Conservation (phyloP, 129 eudicot genomes). For the Arctium lappa region DNA sequence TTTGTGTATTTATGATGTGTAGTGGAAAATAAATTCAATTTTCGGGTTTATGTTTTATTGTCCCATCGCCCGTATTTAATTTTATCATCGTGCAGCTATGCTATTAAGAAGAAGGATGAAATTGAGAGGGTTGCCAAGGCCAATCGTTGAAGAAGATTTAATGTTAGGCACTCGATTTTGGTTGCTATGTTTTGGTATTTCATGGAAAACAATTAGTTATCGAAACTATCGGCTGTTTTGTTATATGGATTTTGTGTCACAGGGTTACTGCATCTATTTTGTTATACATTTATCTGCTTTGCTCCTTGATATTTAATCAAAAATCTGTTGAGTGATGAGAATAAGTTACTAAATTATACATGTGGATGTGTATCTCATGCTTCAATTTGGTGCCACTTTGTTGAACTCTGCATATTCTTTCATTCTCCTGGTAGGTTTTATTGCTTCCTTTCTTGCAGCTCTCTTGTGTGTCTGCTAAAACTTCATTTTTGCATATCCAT, state of each 20-base stretch:
- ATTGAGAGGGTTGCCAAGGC: slow-evolving; percentile 87
- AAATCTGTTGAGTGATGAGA: background rate
- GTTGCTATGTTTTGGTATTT: slow-evolving; percentile 6
- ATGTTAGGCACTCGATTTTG: slow-evolving; percentile 27
- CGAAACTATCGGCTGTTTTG: too few relatives aligned
- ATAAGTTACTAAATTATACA: too few relatives aligned
- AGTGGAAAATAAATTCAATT: too few relatives aligned
- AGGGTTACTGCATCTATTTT: background rate
- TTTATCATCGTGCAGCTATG: slow-evolving; percentile 46
- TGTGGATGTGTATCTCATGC: background rate
- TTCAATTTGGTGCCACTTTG: background rate
- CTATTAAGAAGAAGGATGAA: slow-evolving; percentile 81
- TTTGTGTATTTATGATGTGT: too few relatives aligned
- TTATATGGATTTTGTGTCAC: background rate
- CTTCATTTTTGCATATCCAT: background rate
- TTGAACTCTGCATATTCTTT: background rate
- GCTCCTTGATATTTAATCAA: background rate
- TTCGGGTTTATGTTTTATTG: background rate
- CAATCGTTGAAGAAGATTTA: slow-evolving; percentile 48
- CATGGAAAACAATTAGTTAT: background rate
- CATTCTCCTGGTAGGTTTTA: too few relatives aligned
- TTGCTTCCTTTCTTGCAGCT: too few relatives aligned
- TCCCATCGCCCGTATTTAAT: too few relatives aligned
- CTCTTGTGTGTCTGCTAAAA: too few relatives aligned
- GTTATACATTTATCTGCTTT: background rate